Percentiles rank a stretch among this genome's conserved stretches.
These are phyloP conservation scores for Gracilaria gracilis DNA, from an alignment of 23 red algal genomes.

Conservation along the genomic window DNA sequence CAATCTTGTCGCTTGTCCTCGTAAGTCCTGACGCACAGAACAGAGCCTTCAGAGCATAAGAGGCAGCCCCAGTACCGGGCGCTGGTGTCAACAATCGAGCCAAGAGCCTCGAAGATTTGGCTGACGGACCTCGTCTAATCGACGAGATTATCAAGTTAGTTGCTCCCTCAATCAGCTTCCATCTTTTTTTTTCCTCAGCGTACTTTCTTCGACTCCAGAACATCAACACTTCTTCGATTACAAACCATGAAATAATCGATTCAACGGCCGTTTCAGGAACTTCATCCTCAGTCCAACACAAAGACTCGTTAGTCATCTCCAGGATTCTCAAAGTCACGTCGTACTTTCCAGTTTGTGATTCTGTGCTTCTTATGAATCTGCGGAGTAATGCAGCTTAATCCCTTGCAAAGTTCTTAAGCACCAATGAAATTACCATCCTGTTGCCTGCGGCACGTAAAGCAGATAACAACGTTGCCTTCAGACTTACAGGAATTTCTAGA, in stretches of 20 bases:
- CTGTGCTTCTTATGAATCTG: constrained; percentile 41
- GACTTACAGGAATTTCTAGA: constrained; percentile 32
- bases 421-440: constrained; percentile 16
- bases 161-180: constrained; percentile 34
- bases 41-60: constrained; percentile 42
- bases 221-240: constrained; percentile 63
- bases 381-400: constrained; percentile 56
- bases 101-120: constrained; percentile 51
- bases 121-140: constrained; percentile 16
- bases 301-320: constrained; percentile 25
- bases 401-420: constrained; percentile 44
- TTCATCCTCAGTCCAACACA: constrained; percentile 59
- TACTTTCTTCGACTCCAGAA: constrained; percentile 75
- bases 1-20: constrained; percentile 35
- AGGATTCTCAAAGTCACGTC: constrained; percentile 44
- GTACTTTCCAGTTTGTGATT: constrained; percentile 53
- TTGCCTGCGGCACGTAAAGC: constrained; percentile 36
- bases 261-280: constrained; percentile 42
- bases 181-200: constrained; percentile 36
- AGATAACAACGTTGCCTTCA: constrained; percentile 38
- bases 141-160: constrained; percentile 37
- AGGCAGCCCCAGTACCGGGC: constrained; percentile 71
- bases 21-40: constrained; percentile 44
- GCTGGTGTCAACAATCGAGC: constrained; percentile 56
- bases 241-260: constrained; percentile 61